Evolutionary conservation across 805 yeast species (phyloP), one percentile per base, ranked within the genome.

Genomic region (Candida pseudofarinosa): DNA sequence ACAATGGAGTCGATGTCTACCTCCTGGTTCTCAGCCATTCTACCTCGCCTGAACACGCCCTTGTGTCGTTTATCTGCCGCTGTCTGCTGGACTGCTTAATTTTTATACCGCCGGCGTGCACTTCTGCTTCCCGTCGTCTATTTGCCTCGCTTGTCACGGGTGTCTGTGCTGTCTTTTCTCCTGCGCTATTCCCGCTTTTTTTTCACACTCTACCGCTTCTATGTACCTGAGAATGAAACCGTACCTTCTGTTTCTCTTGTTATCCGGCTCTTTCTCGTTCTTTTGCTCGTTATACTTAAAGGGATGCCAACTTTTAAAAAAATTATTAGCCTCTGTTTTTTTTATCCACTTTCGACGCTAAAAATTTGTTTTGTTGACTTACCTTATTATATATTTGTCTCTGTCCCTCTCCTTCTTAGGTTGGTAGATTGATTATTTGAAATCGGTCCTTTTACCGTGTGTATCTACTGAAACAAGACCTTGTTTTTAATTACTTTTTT

Each of bases 1-100:
- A 91, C 93, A 59, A 91, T 90, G 60, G 96, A 88, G 69, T 91
- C 99, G 60, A 91, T 85, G 64, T 93, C 98, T 41, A 95, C 95
- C 68, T 91, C 95, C 63, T 69, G 73, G 43, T 62, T 63, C 31
- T 68, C 71, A 37, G 69, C 54, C 66, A 62, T 62, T 31, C 43
- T 54, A 49, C 48, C 50, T 15, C 40, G 10, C 28, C 28, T 23
- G 28, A 10, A 23, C 28, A 8, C 18, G 18, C 13, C 6, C 16
- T 8, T 33, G 35, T 14, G 35, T 14, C 8, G 18, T 16, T 7
- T 15, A 6, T 15, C 10, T 8, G 16, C 35, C 13, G 35, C 16
- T 33, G 16, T 14, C 18, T 15, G 18, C 16, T 15, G 35, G 18
- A 14, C 16, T 40, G 16, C 40, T 43, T n/a, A 43, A 19, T 41